These are phyloP conservation scores for Saxispiralis lemnorum DNA, from an alignment of 495 filamentous ascomycete species.

Conservation along the genomic window DNA sequence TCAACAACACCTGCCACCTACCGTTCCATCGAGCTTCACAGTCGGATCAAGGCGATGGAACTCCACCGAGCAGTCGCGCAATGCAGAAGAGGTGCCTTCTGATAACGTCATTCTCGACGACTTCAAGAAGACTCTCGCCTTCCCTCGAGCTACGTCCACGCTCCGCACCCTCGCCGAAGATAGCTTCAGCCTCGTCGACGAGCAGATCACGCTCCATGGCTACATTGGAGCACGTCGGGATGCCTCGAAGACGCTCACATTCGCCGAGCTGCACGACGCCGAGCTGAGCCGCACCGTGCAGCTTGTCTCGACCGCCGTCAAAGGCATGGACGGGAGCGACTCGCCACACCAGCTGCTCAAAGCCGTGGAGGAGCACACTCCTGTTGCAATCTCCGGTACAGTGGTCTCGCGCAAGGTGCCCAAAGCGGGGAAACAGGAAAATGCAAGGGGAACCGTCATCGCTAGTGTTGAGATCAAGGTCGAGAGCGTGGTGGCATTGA, in stretches of 20 bases:
- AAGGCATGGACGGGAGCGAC: constrained; percentile 9
- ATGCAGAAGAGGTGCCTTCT: not conserved
- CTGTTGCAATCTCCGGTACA: constrained; percentile 8
- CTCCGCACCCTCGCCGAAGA: constrained; percentile 3
- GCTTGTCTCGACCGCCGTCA: constrained; percentile 15
- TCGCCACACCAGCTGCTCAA: constrained; percentile 8
- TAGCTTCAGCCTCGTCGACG: constrained; percentile 21
- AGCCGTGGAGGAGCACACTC: constrained; percentile 7
- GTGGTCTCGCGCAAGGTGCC: constrained; percentile 9
- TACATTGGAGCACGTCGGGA: constrained; percentile 49
- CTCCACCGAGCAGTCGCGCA: not conserved
- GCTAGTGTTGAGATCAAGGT: constrained; percentile 43
- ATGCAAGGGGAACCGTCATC: not conserved
- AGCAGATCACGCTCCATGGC: constrained; percentile 47
- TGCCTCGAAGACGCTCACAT: constrained; percentile 46
- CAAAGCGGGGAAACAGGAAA: not conserved
- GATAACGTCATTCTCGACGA: not conserved
- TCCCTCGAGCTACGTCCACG: constrained; percentile 3
- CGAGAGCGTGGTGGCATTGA: constrained; percentile 46
- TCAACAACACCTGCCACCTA: not conserved
- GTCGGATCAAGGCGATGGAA: not conserved
- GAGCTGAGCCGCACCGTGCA: constrained; percentile 8
- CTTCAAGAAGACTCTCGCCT: constrained; percentile 10
- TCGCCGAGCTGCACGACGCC: constrained; percentile 41
- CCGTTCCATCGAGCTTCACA: not conserved